Percentiles rank a stretch among this genome's conserved stretches.
Conservation (phyloP, 2,329 filamentous ascomycete species). For the Neofusicoccum laricinum region DNA sequence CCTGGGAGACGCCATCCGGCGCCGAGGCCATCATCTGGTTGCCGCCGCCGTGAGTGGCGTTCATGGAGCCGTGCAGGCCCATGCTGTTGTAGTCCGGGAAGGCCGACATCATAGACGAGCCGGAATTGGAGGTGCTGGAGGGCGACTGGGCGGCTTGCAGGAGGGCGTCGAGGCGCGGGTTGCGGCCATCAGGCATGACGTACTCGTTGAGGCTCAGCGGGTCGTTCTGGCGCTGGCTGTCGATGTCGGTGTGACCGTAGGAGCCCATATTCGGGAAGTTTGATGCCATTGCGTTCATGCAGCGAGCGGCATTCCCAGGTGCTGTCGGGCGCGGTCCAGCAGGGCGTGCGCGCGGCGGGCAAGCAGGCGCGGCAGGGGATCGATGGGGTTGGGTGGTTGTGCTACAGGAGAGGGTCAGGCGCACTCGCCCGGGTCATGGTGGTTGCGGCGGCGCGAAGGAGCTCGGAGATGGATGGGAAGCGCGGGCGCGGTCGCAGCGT, state of each 20-base stretch:
- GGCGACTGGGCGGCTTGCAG: conserved; percentile 20
- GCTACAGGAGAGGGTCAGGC: not conserved
- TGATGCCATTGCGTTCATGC: conserved; percentile 26
- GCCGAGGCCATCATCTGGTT: not conserved
- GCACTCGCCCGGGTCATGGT: conserved; percentile 7
- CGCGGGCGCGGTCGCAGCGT: no score
- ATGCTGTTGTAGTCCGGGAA: conserved; percentile 3
- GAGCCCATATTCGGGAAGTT: conserved; percentile 23
- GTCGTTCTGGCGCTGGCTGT: conserved; percentile 25
- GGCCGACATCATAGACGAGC: conserved; percentile 20
- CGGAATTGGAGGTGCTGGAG: conserved; percentile 22
- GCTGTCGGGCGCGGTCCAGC: not conserved
- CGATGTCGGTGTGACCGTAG: conserved; percentile 20
- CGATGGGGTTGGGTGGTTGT: not conserved
- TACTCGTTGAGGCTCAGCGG: conserved; percentile 35
- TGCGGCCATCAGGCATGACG: conserved; percentile 30
- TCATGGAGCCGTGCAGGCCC: not conserved
- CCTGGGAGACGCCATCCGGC: not conserved
- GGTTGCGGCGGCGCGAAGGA: not conserved
- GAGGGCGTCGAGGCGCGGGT: conserved; percentile 21
- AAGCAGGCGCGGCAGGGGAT: not conserved
- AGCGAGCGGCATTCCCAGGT: conserved; percentile 5
- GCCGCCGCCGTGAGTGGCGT: not conserved
- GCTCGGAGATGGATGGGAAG: not conserved
- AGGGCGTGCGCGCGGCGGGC: not conserved